phyloP scores from a whole-genome alignment of 306 rosid species.

The Psophocarpus tetragonolobus region DNA sequence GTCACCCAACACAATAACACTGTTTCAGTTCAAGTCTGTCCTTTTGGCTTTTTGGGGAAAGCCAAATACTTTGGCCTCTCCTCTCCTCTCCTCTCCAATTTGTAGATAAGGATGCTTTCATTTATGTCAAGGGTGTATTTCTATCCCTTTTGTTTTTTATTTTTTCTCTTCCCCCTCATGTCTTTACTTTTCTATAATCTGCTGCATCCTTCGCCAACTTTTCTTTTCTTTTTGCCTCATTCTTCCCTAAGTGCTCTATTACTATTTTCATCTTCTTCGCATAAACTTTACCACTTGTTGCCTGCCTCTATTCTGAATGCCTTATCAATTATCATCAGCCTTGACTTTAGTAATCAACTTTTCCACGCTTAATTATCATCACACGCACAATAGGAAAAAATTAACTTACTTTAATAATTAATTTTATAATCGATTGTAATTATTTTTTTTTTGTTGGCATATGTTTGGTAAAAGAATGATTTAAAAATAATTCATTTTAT shows the following conservation, averaged over 20 bases:
- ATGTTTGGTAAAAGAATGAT: no score
- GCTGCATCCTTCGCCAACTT: background rate
- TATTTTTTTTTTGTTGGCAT: no score
- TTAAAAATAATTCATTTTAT: no score
- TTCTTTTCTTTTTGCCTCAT: background rate
- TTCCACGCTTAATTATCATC: background rate
- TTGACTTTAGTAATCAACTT: conserved; percentile 1
- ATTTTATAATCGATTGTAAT: no score
- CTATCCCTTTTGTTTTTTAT: conserved; percentile 27
- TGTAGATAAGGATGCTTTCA: conserved; percentile 60
- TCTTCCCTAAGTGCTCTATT: conserved; percentile 18
- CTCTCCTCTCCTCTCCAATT: conserved; percentile 47
- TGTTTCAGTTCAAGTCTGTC: conserved; percentile 35
- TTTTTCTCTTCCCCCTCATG: background rate
- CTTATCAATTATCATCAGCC: background rate
- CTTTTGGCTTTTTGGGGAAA: conserved; percentile 19
- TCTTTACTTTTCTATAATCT: conserved; percentile 2
- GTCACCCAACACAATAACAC: conserved; percentile 39
- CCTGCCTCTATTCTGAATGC: conserved; percentile 8
- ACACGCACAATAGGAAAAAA: no score
- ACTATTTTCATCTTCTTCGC: conserved; percentile 29
- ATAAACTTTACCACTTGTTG: background rate
- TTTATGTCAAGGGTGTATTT: conserved; percentile 45
- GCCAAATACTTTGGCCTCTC: conserved; percentile 38
- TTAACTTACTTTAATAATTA: no score